Conservation (phyloP, 208 protist species). For the Trypanosoma conorhini region DNA sequence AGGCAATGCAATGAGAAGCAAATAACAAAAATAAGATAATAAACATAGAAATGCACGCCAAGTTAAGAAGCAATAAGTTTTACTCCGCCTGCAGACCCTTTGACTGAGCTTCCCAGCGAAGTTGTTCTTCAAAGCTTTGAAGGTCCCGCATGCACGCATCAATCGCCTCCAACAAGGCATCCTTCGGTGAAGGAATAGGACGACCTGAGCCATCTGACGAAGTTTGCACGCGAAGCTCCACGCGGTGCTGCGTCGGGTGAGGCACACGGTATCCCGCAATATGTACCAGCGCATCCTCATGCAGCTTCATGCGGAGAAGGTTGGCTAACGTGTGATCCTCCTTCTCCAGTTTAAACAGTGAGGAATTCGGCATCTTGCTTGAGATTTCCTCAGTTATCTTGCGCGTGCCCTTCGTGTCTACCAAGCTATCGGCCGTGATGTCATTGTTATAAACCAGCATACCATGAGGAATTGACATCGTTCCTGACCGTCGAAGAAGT, state of each 20-base stretch:
- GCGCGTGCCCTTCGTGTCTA: slow-evolving; percentile 80
- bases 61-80: neutral
- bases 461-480: slow-evolving; percentile 78
- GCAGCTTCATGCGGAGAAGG: slow-evolving; percentile 88
- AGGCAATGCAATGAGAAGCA: neutral
- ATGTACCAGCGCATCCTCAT: slow-evolving; percentile 75
- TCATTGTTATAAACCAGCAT: slow-evolving; percentile 93
- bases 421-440: slow-evolving; percentile 85
- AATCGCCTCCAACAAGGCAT: slow-evolving; percentile 73
- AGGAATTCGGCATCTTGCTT: slow-evolving; percentile 84
- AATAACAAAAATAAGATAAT: neutral
- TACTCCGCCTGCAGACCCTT: slow-evolving; percentile 48
- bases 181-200: slow-evolving; percentile 73
- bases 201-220: slow-evolving; percentile 50
- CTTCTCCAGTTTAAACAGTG: slow-evolving; percentile 87
- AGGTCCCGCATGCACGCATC: slow-evolving; percentile 78
- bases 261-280: slow-evolving; percentile 90
- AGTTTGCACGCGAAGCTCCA: slow-evolving; percentile 88
- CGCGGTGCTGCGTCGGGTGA: slow-evolving; percentile 89
- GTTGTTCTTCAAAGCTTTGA: slow-evolving; percentile 73
- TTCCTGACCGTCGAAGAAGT: slow-evolving; percentile 2
- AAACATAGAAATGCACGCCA: neutral
- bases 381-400: slow-evolving; percentile 83
- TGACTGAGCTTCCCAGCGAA: slow-evolving; percentile 60
- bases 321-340: slow-evolving; percentile 92